phyloP scores from a whole-genome alignment of 2,329 filamentous ascomycete species.

The Paecilomyces dactylethromorphus region DNA sequence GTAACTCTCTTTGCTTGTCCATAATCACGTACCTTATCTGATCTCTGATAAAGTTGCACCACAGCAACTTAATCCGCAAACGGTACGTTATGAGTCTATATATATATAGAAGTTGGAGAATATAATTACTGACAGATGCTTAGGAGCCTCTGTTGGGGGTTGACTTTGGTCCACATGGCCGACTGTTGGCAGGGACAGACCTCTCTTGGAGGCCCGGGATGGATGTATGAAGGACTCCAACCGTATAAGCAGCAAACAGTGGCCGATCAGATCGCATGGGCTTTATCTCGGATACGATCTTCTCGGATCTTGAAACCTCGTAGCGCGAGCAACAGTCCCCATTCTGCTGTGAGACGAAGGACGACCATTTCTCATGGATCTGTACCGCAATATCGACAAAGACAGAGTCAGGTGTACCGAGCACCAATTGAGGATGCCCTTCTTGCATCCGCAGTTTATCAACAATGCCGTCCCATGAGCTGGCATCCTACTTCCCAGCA shows the following conservation, averaged over 20 bases:
- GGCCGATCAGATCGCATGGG: slow-evolving; percentile 37
- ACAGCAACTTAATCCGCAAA: background rate
- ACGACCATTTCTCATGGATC: slow-evolving; percentile 47
- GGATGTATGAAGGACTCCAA: slow-evolving; percentile 15
- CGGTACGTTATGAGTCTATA: background rate
- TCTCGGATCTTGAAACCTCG: slow-evolving; percentile 55
- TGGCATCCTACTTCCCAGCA: slow-evolving; percentile 64
- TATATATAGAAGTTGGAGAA: background rate
- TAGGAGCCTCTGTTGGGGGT: background rate
- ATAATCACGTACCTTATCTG: background rate
- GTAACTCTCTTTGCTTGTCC: background rate
- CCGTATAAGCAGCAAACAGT: slow-evolving; percentile 16
- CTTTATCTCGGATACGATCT: slow-evolving; percentile 47
- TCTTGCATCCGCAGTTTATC: slow-evolving; percentile 31
- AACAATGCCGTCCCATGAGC: slow-evolving; percentile 58
- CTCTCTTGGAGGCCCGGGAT: slow-evolving; percentile 20
- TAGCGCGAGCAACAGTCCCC: slow-evolving; percentile 64
- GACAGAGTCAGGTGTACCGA: slow-evolving; percentile 21
- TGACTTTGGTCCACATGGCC: slow-evolving; percentile 18
- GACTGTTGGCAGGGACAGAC: slow-evolving; percentile 20
- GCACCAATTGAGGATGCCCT: slow-evolving; percentile 40
- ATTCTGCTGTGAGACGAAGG: slow-evolving; percentile 42
- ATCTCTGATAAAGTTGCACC: background rate
- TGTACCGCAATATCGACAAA: slow-evolving; percentile 36
- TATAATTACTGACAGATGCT: background rate